A percentile compares a stretch with the other conserved stretches of the same genome.
Conservation (phyloP, 2,329 filamentous ascomycete genomes). For the Alternaria longipes region DNA sequence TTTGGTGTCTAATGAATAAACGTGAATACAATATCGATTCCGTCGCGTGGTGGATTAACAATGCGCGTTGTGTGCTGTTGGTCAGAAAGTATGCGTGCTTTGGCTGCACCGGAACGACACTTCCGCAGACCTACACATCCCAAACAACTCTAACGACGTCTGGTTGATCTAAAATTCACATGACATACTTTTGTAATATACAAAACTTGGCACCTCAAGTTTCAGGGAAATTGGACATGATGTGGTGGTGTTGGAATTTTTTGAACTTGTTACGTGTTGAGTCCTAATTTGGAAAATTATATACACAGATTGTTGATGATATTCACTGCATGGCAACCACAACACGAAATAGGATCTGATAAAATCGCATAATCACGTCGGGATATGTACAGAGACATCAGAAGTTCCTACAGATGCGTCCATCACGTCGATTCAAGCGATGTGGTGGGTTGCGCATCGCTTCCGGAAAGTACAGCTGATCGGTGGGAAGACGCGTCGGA, state of each 20-base stretch:
- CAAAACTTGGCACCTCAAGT: accelerated
- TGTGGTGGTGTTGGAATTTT: constrained; percentile 1
- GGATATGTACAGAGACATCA: accelerated
- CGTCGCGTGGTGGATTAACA: not conserved
- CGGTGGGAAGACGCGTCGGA: not conserved
- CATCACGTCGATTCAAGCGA: not conserved
- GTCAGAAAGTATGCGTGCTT: not conserved
- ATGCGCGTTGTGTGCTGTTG: not conserved
- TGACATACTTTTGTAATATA: accelerated
- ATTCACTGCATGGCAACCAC: not conserved
- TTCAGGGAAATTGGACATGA: not conserved
- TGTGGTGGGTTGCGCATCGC: not conserved
- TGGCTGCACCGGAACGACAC: not conserved
- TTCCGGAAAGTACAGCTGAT: not conserved
- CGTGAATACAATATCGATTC: accelerated
- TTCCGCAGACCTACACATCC: not conserved
- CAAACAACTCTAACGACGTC: not conserved
- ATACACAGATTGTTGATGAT: accelerated
- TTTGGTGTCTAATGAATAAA: accelerated
- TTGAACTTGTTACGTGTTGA: not conserved
- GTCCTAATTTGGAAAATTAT: not conserved
- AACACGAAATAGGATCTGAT: not conserved
- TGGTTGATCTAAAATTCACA: not conserved
- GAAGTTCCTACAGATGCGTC: accelerated
- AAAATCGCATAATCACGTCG: accelerated